Base-by-base conservation (phyloP, 257 asterid species). In the Solanum bukasovii region DNA sequence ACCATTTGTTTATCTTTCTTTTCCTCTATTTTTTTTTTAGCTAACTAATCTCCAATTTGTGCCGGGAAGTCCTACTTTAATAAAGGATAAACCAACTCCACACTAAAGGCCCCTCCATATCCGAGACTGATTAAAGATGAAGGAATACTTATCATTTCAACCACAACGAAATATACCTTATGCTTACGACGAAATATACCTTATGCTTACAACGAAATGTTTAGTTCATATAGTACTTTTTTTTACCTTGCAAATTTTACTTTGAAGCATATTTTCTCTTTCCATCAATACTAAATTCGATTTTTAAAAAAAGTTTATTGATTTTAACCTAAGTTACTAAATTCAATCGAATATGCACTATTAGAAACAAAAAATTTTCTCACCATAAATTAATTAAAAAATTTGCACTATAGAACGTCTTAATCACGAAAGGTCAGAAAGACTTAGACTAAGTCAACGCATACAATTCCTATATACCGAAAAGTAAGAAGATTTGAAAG, bases 361-460 rank as follows among this genome's bases (percentile, higher is more conserved):
- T 56, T 56, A 56, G 0, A 59, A 59, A 59, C 1, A 21, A 59
- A 7, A 0, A 7, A 0, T 0, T 0, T 21, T 59, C 4, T n/a
- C 27, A 59, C 67, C 5, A 3, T 21, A 59, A 59, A 59, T 59
- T n/a, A 59, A 59, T 59, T 20, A 21, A 21, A 21, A 59, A 20
- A 7, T 3, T 18, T 52, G 4, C 8, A 18, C n/a, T 6, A 18
- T 56, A 18, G 9, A 56, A 6, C 65, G 8, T 56, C 10, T 59
- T 71, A 5, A 31, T 33, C 21, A 72, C 1, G 1, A 33, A 33
- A 72, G 2, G 27, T 33, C 8, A 33, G 44, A 23, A 33, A 23
- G 65, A 56, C 65, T 7, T 7, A 5, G 78, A 71, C 40, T 21
- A 71, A 71, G n/a, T 71, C 78, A 70, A 70, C 2, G 23, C n/a